A percentile compares a stretch with the other conserved stretches of the same genome.
These are phyloP conservation scores for Chloranthus sessilifolius DNA, from an alignment of 164 flowering plant genomes.

Conservation along the genomic window DNA sequence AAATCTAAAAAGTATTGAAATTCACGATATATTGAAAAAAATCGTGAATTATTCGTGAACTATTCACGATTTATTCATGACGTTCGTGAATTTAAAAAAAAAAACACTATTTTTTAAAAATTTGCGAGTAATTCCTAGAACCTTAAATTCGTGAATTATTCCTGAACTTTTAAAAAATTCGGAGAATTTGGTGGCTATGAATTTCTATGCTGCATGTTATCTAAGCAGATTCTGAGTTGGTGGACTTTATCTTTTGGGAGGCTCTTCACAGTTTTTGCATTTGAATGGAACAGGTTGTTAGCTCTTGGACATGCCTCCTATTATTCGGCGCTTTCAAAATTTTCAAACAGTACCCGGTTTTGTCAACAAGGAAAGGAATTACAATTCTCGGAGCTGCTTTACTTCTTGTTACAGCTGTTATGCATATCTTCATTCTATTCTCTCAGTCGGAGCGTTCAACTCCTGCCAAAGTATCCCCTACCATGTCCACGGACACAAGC, in stretches of 20 bases:
- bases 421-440: constrained; percentile 62
- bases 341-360: constrained; percentile 37
- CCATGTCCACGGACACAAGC: constrained; percentile 20
- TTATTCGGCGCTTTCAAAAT: constrained; percentile 26
- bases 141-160: too few species aligned
- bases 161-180: too few species aligned
- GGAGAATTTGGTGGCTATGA: too few species aligned
- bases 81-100: too few species aligned
- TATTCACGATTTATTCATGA: too few species aligned
- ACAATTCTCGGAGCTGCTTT: constrained; percentile 34
- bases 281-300: constrained; percentile 37
- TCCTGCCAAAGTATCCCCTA: constrained; percentile 25
- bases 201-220: too few species aligned
- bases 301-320: constrained; percentile 46
- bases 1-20: too few species aligned
- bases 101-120: too few species aligned
- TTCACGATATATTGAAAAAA: too few species aligned
- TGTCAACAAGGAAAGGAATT: constrained; percentile 64
- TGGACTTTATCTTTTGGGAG: not conserved
- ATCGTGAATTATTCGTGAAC: too few species aligned
- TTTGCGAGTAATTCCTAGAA: too few species aligned
- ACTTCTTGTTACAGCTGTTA: constrained; percentile 39
- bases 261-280: too few species aligned
- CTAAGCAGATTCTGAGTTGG: not conserved
- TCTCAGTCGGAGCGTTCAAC: constrained; percentile 62